These are phyloP conservation scores for Yarrowia phangngaensis DNA, from an alignment of 805 yeast genomes.

Conservation along the genomic window DNA sequence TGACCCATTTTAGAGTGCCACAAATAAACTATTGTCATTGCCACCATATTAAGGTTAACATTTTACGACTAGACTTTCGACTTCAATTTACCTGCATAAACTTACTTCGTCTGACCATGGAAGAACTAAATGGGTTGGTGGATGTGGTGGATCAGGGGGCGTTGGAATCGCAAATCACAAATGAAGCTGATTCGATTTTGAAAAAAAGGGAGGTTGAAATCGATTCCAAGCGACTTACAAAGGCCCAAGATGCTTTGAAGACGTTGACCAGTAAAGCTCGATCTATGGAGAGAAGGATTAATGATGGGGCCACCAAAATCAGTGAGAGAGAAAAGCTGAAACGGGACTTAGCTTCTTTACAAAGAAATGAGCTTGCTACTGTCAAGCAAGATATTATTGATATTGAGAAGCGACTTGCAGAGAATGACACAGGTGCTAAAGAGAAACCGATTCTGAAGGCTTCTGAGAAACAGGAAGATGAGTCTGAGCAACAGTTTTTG, in stretches of 20 bases:
- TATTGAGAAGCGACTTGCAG: constrained; percentile 48
- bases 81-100: too few species aligned
- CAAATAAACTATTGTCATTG: too few species aligned
- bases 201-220: constrained; percentile 61
- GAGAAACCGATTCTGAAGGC: constrained; percentile 22
- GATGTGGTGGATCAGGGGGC: constrained; percentile 72
- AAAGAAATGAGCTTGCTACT: constrained; percentile 50
- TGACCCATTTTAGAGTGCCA: too few species aligned
- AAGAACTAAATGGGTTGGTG: constrained; percentile 44
- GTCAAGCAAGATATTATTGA: constrained; percentile 62
- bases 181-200: constrained; percentile 58
- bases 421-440: constrained; percentile 32
- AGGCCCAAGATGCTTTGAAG: constrained; percentile 50
- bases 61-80: too few species aligned
- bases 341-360: constrained; percentile 53
- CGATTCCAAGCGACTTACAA: constrained; percentile 71
- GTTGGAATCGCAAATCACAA: constrained; percentile 69
- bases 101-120: constrained; percentile 14
- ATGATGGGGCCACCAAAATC: constrained; percentile 56
- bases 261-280: constrained; percentile 46
- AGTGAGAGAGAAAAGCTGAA: constrained; percentile 56
- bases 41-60: too few species aligned
- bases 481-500: constrained; percentile 71
- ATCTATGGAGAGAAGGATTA: constrained; percentile 48
- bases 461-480: constrained; percentile 54